Evolutionary conservation across 768 basidiomycete genomes (phyloP).

Genomic region (Coprinopsis strossmayeri): DNA sequence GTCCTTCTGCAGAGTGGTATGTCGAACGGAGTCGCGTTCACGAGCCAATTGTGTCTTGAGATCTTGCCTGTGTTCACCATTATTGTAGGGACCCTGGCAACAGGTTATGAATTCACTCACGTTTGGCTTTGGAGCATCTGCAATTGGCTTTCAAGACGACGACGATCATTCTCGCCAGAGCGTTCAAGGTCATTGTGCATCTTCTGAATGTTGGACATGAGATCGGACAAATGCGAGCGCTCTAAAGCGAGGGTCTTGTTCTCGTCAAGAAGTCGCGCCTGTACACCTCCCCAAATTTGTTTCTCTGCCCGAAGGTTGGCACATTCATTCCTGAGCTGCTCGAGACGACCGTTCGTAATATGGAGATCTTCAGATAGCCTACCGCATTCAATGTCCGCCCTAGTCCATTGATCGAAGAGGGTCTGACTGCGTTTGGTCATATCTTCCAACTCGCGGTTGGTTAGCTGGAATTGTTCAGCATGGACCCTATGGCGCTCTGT

Average conservation of each 20-base stretch:
- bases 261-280: slow-evolving; percentile 77
- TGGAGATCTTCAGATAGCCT: slow-evolving; percentile 64
- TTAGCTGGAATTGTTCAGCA: slow-evolving; percentile 60
- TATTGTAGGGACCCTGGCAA: too few species aligned
- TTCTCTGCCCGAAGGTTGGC: slow-evolving; percentile 91
- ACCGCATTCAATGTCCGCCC: slow-evolving; percentile 68
- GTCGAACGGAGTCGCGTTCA: slow-evolving; percentile 71
- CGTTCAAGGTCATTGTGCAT: slow-evolving; percentile 87
- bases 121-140: slow-evolving; percentile 73
- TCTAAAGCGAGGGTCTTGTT: slow-evolving; percentile 77
- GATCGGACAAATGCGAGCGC: slow-evolving; percentile 76
- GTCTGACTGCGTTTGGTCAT: slow-evolving; percentile 63
- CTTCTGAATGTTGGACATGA: slow-evolving; percentile 85
- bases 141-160: slow-evolving; percentile 73
- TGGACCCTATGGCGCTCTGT: slow-evolving; percentile 65
- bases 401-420: slow-evolving; percentile 66
- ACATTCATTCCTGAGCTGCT: slow-evolving; percentile 78
- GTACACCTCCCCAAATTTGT: slow-evolving; percentile 86
- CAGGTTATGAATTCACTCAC: too few species aligned
- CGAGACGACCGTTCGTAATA: slow-evolving; percentile 50
- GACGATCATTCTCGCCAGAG: slow-evolving; percentile 76
- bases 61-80: slow-evolving; percentile 60
- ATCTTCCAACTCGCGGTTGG: slow-evolving; percentile 59
- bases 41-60: slow-evolving; percentile 59
- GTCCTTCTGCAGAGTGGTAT: slow-evolving; percentile 72